A percentile compares a stretch with the other conserved stretches of the same genome.
phyloP scores from a whole-genome alignment of 345 rosid genomes.

The Ceriops decandra region DNA sequence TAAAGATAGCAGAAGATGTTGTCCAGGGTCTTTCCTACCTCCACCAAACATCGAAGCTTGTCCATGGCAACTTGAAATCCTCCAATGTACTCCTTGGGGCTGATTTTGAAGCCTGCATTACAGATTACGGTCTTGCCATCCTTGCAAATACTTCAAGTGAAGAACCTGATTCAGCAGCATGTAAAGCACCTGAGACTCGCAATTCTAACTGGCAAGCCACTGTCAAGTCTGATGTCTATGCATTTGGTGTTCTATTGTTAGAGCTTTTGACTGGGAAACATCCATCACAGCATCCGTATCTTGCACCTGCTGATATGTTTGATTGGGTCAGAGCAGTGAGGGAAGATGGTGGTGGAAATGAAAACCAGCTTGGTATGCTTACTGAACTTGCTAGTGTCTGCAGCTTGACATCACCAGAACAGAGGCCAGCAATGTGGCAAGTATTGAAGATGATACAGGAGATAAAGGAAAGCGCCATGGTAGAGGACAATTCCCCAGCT shows the following conservation, averaged over 20 bases:
- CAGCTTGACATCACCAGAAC: slow-evolving; percentile 82
- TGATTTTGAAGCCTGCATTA: slow-evolving; percentile 88
- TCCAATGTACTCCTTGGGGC: slow-evolving; percentile 80
- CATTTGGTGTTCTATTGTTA: background rate
- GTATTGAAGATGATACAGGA: slow-evolving; percentile 80
- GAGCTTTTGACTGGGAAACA: slow-evolving; percentile 45
- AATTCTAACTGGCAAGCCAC: slow-evolving; percentile 17
- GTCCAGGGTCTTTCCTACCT: slow-evolving; percentile 82
- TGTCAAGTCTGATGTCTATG: background rate
- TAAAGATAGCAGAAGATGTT: slow-evolving; percentile 95
- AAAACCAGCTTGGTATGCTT: slow-evolving; percentile 65
- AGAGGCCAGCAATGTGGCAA: slow-evolving; percentile 87
- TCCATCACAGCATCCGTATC: background rate
- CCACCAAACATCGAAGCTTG: slow-evolving; percentile 74
- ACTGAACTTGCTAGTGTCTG: slow-evolving; percentile 83
- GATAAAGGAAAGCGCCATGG: slow-evolving; percentile 60
- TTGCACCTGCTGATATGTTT: slow-evolving; percentile 57
- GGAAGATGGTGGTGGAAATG: slow-evolving; percentile 50
- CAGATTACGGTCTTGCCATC: slow-evolving; percentile 71
- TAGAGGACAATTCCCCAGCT: slow-evolving; percentile 35
- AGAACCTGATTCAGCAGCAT: slow-evolving; percentile 63
- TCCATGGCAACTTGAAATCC: slow-evolving; percentile 86
- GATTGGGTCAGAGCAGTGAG: slow-evolving; percentile 81
- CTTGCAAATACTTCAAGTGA: slow-evolving; percentile 58
- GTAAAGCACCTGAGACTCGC: slow-evolving; percentile 78